Evolutionary conservation across 352 stramenopile genomes (phyloP), one percentile per base, ranked within the genome.

Genomic region (Phytopythium mirpurense): DNA sequence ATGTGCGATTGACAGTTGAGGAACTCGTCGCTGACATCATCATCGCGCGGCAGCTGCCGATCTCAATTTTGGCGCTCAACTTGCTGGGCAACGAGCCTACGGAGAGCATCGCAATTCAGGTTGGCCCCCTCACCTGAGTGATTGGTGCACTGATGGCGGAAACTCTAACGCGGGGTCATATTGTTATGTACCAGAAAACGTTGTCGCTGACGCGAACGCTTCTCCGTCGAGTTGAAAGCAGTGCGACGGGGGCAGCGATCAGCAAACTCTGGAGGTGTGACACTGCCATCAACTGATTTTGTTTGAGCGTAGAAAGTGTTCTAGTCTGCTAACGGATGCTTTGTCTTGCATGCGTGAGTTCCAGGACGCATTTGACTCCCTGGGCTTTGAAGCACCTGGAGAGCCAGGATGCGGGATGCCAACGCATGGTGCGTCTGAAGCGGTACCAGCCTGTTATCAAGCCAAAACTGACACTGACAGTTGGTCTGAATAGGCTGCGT

Each of bases 301-400:
- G n/a, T n/a, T n/a, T n/a, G n/a, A n/a, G n/a, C n/a, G n/a, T n/a
- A n/a, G n/a, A n/a, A n/a, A n/a, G n/a, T n/a, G n/a, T n/a, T n/a
- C n/a, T n/a, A n/a, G n/a, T n/a, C n/a, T n/a, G n/a, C n/a, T n/a
- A n/a, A n/a, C n/a, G n/a, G n/a, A n/a, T n/a, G n/a, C n/a, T n/a
- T n/a, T n/a, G n/a, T n/a, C n/a, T n/a, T n/a, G n/a, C n/a, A 3
- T 27, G 32, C 11, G 32, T 16, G 7, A 10, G 40, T 40, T 31
- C 44, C 7, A 50, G 43, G 16, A 19, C 18, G 41, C 18, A 43
- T 12, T 44, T 54, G 31, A 54, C 47, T 23, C 47, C n/a, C 19
- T 9, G 15, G 3, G 23, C 44, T 12, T 15, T 54, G 5, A 15
- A 2, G 18, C n/a, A 18, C 16, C 16, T 50, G 16, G 43, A 50